Conservation (phyloP, 1,284 basidiomycete species). For the Trametes hirsuta region DNA sequence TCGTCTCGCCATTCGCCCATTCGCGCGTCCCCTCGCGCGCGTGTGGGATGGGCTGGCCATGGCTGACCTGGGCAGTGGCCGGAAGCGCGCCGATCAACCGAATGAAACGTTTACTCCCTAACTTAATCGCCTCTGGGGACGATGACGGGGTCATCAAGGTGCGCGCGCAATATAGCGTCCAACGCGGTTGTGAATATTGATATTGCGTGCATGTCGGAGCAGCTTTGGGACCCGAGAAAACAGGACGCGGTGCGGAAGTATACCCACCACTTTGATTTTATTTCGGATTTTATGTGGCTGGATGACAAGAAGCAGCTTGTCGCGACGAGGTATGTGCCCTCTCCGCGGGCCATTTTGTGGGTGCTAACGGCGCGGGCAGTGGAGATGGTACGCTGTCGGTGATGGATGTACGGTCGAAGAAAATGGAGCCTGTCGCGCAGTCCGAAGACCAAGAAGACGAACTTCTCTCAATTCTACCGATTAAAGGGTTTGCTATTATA, state of each 20-base stretch:
- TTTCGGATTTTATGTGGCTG: conserved; percentile 90
- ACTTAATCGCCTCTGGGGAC: conserved; percentile 84
- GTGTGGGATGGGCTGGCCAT: conserved; percentile 27
- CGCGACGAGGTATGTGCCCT: conserved; percentile 69
- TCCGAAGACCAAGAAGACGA: conserved; percentile 98
- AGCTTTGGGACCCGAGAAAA: conserved; percentile 91
- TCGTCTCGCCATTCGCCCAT: conserved; percentile 16
- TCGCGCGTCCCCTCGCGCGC: conserved; percentile 7
- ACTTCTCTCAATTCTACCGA: conserved; percentile 80
- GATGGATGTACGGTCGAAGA: conserved; percentile 85
- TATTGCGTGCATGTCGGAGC: not conserved
- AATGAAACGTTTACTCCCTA: conserved; percentile 68
- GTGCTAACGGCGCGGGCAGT: conserved; percentile 42
- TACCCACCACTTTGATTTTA: conserved; percentile 93
- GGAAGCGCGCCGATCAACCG: conserved; percentile 85
- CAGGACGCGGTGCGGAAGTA: conserved; percentile 68
- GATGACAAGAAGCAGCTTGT: conserved; percentile 86
- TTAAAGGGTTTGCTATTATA: conserved; percentile 65
- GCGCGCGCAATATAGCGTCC: conserved; percentile 23
- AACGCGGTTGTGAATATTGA: not conserved
- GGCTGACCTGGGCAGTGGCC: conserved; percentile 41
- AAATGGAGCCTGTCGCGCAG: conserved; percentile 71
- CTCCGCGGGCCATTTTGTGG: not conserved
- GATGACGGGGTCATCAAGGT: conserved; percentile 95
- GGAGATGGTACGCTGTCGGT: conserved; percentile 92